phyloP scores from a whole-genome alignment of 768 basidiomycete genomes.

The Paxillus rubicundulus region DNA sequence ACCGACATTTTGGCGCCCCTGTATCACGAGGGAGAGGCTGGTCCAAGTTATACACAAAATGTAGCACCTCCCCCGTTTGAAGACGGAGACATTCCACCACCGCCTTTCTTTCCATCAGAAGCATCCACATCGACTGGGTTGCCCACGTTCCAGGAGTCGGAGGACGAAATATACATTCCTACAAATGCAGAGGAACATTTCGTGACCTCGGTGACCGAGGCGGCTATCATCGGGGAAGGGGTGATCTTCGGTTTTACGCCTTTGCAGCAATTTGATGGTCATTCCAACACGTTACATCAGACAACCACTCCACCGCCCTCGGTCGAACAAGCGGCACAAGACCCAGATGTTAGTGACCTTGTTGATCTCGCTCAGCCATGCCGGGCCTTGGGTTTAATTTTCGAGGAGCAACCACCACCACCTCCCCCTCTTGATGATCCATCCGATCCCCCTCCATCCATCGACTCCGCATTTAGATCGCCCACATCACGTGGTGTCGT shows the following conservation, averaged over 20 bases:
- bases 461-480: slow-evolving; percentile 72
- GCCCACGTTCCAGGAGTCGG: slow-evolving; percentile 80
- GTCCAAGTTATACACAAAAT: slow-evolving; percentile 64
- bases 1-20: slow-evolving; percentile 55
- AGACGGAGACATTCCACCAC: slow-evolving; percentile 78
- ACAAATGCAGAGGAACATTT: slow-evolving; percentile 35
- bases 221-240: slow-evolving; percentile 69
- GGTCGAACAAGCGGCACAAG: slow-evolving; percentile 69
- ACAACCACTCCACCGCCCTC: slow-evolving; percentile 71
- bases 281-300: slow-evolving; percentile 64
- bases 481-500: slow-evolving; percentile 20
- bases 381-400: slow-evolving; percentile 56
- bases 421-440: slow-evolving; percentile 85
- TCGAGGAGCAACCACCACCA: slow-evolving; percentile 61
- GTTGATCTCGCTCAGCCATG: slow-evolving; percentile 56
- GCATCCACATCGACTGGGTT: slow-evolving; percentile 58
- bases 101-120: slow-evolving; percentile 52
- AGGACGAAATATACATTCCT: slow-evolving; percentile 72
- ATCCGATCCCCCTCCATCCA: slow-evolving; percentile 83
- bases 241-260: slow-evolving; percentile 67
- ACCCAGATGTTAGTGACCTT: slow-evolving; percentile 67
- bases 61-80: slow-evolving; percentile 83
- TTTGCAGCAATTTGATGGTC: slow-evolving; percentile 78
- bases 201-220: slow-evolving; percentile 32
- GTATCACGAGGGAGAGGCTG: slow-evolving; percentile 71